Base-by-base conservation (phyloP, 78 protist genomes). In the Kipferlia bialata region DNA sequence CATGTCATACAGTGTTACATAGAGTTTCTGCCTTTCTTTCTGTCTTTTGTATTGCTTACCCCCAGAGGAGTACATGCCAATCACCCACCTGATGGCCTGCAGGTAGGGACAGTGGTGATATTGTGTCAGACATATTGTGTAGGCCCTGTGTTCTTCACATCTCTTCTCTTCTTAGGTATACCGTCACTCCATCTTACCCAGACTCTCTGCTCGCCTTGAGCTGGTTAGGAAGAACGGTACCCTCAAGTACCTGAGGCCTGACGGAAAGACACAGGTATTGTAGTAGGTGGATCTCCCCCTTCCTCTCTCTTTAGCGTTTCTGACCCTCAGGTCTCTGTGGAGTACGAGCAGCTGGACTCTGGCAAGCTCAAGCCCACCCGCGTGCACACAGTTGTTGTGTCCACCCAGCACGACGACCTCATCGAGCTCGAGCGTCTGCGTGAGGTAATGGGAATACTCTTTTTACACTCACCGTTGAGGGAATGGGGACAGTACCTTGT, bases 331-430 rank as follows among this genome's bases (percentile, higher is more conserved):
- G 98, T 97, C 62, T 91, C 98, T 57, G 84, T 91, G 44, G 97
- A 89, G 87, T 96, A 96, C 93, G 34, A 65, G 79, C 39, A 78
- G 70, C 55, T 6, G 55, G 37, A 6, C 44, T 77, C 58, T 29
- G 90, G 91, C 65, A 26, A 72, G 39, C 24, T 81, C 56, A 60
- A 53, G 39, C 98, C 99, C 61, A 59, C 53, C 37, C 85, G 93
- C 70, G 93, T 95, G 66, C 97, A 93, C 90, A 93, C 96, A 37
- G 59, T 94, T 71, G 88, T 97, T 56, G 88, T 94, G 73, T 91
- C 96, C 48, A 87, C 98, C 48, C 99, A 97, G 83, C 99, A 94
- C 91, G 78, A 62, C 20, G 51, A 59, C 7, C 51, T 34, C n/a
- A 39, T 51, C 37, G 26, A 41, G 37, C 32, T 56, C 7, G 37